Evolutionary conservation across 176 grass and related monocot genomes (phyloP).

Genomic region (Phoenix roebelenii): DNA sequence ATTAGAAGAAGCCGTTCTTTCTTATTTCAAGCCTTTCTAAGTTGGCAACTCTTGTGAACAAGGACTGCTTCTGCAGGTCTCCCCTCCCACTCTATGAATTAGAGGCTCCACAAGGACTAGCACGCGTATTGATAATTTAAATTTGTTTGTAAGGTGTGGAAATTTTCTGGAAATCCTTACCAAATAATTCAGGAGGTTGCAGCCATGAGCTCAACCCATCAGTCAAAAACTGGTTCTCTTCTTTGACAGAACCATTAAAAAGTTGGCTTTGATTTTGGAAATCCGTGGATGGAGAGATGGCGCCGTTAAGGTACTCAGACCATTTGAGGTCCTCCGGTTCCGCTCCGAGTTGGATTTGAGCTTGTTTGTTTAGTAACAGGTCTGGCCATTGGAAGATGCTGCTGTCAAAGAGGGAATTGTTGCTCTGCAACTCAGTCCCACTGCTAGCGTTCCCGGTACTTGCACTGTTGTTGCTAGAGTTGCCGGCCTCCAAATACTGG

Average conservation of each 20-base stretch:
- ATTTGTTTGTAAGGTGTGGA: background rate
- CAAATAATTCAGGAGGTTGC: background rate
- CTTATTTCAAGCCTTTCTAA: background rate
- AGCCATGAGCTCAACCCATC: background rate
- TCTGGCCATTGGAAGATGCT: constrained; percentile 10
- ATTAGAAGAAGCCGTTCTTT: background rate
- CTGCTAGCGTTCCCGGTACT: background rate
- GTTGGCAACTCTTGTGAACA: background rate
- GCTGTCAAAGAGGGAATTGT: background rate
- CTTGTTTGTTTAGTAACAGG: background rate
- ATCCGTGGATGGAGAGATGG: background rate
- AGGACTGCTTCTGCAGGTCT: background rate
- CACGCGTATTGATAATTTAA: background rate
- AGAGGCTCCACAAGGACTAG: background rate
- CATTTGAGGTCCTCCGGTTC: constrained; percentile 15
- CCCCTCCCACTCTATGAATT: background rate
- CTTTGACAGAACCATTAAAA: background rate
- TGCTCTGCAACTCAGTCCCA: constrained; percentile 5
- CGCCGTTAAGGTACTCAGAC: constrained; percentile 12
- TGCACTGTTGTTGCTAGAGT: constrained; percentile 7
- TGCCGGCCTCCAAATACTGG: background rate
- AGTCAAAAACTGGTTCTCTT: background rate
- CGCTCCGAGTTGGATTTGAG: background rate
- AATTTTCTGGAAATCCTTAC: background rate
- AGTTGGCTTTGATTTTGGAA: background rate